Evolutionary conservation across 768 basidiomycete species (phyloP), one percentile per base, ranked within the genome.

Genomic region (Ephemerocybe angulata): DNA sequence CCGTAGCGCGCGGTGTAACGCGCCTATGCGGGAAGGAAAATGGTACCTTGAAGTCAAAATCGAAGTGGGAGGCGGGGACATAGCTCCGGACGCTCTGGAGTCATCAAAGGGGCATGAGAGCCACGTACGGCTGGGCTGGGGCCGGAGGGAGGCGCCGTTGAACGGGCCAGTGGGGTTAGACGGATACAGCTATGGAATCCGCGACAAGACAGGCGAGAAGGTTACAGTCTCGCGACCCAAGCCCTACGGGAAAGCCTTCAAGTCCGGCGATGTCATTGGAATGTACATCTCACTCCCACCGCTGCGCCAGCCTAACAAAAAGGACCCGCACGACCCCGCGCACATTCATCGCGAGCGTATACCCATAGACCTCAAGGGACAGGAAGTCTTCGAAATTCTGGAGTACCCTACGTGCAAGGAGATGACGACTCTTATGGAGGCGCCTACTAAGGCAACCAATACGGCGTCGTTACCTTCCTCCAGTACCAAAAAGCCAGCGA

Each of bases 31-130:
- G 22, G 85, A 94, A 62, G 97, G 97, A 4, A 82, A 80, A 12
- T 98, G 93, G 93, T 98, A 94, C 68, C 84, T 94, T 78, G 97
- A 99, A 74, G 83, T 96, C 44, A 83, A 82, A 65, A 78, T 98
- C 59, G 73, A 87, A 21, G 79, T 82, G 40, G 87, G 89, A 0
- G 88, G 88, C 2, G 89, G 86, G 1, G 86, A 85, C 52, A 74
- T 70, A 55, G 65, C 65, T 28, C 64, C 71, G 22, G 85, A 83
- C 2, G 73, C 74, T 58, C 72, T 76, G 44, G 51, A 47, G 7
- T 52, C 49, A 3, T 43, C 57, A 70, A 74, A 63, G 84, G 88
- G 65, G 90, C 87, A 24, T 82, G 90, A 57, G 17, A 50, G 50
- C 50, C 87, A 98, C 71, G 87, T 98, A 31, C 77, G 97, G 17